Base-by-base conservation (phyloP, 495 filamentous ascomycete genomes). In the Aspergillus saccharolyticus region DNA sequence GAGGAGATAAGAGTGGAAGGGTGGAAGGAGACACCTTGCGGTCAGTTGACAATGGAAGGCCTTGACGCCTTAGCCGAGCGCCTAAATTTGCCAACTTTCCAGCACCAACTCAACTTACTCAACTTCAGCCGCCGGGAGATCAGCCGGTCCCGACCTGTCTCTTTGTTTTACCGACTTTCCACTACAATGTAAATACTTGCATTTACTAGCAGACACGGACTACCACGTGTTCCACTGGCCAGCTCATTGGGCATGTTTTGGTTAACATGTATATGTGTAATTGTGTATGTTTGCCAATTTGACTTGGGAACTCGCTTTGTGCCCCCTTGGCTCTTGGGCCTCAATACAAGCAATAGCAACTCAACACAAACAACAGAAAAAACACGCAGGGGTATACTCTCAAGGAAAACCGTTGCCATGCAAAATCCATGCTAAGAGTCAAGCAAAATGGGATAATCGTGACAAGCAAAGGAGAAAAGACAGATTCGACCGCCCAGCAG, bases 1-100 rank as follows among this genome's bases (percentile, higher is more conserved):
- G 25, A 9, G 25, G 25, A 28, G 25, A 28, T 28, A 28, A 28
- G 12, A 39, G 33, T n/a, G 33, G 33, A 52, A 22, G 45, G 54
- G n/a, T n/a, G n/a, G 55, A 66, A 73, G 67, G 65, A 71, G 71
- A 66, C 72, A 74, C 69, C 64, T 67, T 63, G 59, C 57, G 55
- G 56, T 61, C 52, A 58, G 52, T 60, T 67, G 64, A 63, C 59
- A 59, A 59, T 64, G 53, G 55, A 49, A 16, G 42, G 51, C 53
- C 52, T 49, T 47, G 10, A 28, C n/a, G 44, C 52, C 60, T 56
- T 61, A 62, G 49, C 57, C 62, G 56, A 58, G 58, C 58, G 61
- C 52, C n/a, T 56, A 61, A 57, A 4, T 4, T 4, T 39, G 33
- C 33, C 33, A 39, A 8, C 45, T n/a, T n/a, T n/a, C n/a, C n/a